Percentiles rank a stretch among this genome's conserved stretches.
Conservation (phyloP, 2,329 filamentous ascomycete species). For the Trichoderma oligosporum region DNA sequence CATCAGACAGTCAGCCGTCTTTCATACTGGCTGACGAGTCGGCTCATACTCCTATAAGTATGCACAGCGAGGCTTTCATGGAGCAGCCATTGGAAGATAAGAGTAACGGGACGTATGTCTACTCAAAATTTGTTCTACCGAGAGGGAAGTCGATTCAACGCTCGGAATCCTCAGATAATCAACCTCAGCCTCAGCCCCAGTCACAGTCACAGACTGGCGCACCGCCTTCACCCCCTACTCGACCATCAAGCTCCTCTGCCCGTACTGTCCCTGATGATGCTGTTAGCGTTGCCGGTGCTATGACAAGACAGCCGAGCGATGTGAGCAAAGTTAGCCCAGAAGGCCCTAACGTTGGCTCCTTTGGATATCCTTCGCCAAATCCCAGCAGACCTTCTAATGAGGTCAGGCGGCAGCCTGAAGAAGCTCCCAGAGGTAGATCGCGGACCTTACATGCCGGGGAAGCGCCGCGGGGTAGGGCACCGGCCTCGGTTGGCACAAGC, state of each 20-base stretch:
- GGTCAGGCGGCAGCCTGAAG: conserved; percentile 44
- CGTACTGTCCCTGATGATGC: conserved; percentile 38
- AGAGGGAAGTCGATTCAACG: conserved; percentile 76
- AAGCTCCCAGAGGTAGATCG: conserved; percentile 45
- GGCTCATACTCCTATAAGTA: conserved; percentile 66
- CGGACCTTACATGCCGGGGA: conserved; percentile 39
- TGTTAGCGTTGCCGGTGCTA: conserved; percentile 28
- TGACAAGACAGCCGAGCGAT: conserved; percentile 48
- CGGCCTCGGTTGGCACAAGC: conserved; percentile 48
- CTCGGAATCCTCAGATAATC: conserved; percentile 55
- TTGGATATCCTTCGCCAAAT: conserved; percentile 43
- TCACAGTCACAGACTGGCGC: conserved; percentile 44
- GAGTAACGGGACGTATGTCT: conserved; percentile 69
- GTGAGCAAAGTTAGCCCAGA: conserved; percentile 50
- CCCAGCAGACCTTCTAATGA: conserved; percentile 45
- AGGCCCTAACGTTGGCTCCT: conserved; percentile 36
- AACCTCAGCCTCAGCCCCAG: conserved; percentile 50
- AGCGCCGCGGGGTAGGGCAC: conserved; percentile 40
- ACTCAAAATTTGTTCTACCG: conserved; percentile 79
- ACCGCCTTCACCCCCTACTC: conserved; percentile 59
- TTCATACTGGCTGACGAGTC: conserved; percentile 61
- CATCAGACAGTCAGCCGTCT: conserved; percentile 64
- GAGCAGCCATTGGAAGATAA: conserved; percentile 47
- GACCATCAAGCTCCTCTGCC: conserved; percentile 55
- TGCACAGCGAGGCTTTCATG: conserved; percentile 65